phyloP scores from a whole-genome alignment of 192 early-diverging fungal species.

The Coemansia sp. region DNA sequence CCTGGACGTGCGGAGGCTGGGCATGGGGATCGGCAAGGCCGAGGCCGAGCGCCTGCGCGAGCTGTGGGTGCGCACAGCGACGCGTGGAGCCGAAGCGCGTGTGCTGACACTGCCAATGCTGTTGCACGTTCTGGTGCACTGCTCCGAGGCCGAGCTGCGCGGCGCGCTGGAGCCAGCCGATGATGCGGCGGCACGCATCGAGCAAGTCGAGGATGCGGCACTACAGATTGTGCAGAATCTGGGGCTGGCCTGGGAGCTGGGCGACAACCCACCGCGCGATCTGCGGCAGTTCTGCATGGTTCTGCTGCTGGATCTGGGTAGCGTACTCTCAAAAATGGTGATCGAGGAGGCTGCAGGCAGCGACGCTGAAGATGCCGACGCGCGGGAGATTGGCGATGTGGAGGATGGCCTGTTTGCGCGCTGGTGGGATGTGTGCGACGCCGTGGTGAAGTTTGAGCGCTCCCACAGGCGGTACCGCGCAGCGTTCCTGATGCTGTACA shows the following conservation, averaged over 20 bases:
- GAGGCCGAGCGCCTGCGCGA: conserved; percentile 35
- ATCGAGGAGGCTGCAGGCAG: conserved; percentile 6
- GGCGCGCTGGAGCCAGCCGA: conserved; percentile 37
- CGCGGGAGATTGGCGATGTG: conserved; percentile 32
- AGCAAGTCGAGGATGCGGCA: conserved; percentile 47
- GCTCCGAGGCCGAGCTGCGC: conserved; percentile 43
- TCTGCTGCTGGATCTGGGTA: conserved; percentile 41
- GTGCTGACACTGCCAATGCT: conserved; percentile 48
- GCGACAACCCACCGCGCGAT: conserved; percentile 46
- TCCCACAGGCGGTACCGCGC: conserved; percentile 20
- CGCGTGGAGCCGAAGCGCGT: conserved; percentile 19
- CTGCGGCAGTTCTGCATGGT: conserved; percentile 50
- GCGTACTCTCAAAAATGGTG: conserved; percentile 37
- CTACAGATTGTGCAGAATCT: conserved; percentile 48
- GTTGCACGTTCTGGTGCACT: conserved; percentile 43
- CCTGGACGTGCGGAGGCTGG: conserved; percentile 39
- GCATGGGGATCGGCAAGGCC: conserved; percentile 43
- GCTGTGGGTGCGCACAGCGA: conserved; percentile 33
- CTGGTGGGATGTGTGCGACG: conserved; percentile 46
- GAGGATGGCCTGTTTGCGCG: conserved; percentile 40
- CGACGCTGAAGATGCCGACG: conserved; percentile 13
- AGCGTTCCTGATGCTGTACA: conserved; percentile 36
- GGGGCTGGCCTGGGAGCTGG: conserved; percentile 49
- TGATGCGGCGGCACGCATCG: conserved; percentile 39
- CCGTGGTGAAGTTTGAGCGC: conserved; percentile 37